These are phyloP conservation scores for Raphanus sativus DNA, from an alignment of 345 rosid genomes.

Conservation along the genomic window DNA sequence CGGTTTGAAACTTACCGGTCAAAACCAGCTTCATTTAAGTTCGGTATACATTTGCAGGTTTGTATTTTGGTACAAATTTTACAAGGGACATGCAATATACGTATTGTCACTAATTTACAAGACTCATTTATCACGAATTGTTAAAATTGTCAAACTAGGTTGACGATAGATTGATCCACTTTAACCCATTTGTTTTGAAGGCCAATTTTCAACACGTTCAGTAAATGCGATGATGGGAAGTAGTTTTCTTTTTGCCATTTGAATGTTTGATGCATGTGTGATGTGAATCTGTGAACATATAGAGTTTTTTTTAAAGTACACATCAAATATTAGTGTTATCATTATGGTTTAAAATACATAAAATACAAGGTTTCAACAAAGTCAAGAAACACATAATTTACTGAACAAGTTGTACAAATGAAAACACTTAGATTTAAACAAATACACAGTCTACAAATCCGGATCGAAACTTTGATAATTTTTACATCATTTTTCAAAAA, in stretches of 20 bases:
- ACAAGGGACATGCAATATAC: not conserved
- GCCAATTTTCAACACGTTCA: not conserved
- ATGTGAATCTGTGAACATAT: not conserved
- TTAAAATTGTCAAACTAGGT: not conserved
- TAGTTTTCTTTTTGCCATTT: not conserved
- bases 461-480: too few relatives aligned
- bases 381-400: not conserved
- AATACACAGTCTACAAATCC: too few relatives aligned
- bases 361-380: not conserved
- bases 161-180: not conserved
- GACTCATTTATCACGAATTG: not conserved
- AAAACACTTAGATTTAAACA: too few relatives aligned
- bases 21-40: not conserved
- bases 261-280: not conserved
- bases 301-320: not conserved
- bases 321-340: not conserved
- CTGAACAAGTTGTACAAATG: not conserved
- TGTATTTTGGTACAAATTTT: not conserved
- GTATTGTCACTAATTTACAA: not conserved
- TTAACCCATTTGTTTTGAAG: not conserved
- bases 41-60: not conserved
- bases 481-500: too few relatives aligned
- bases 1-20: not conserved
- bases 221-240: not conserved
- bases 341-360: not conserved